Evolutionary conservation across 2,329 filamentous ascomycete genomes (phyloP), one percentile per base, ranked within the genome.

Genomic region (Malbranchea cinnamomea): DNA sequence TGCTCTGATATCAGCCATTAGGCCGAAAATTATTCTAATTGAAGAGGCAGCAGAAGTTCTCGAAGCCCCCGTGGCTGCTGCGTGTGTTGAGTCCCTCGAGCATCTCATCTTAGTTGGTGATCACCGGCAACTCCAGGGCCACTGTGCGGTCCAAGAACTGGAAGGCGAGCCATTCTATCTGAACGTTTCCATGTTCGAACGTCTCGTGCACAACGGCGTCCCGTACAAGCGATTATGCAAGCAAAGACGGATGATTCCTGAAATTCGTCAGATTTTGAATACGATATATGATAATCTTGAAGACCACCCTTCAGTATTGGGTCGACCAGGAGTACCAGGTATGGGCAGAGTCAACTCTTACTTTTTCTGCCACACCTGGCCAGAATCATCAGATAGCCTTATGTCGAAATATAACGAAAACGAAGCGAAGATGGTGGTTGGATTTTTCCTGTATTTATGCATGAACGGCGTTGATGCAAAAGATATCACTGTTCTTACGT

Each of bases 31-130:
- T 3, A 62, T 87, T 9, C 55, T 91, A 21, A 74, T 91, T 28
- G 78, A 89, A 57, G 78, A 89, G 54, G 78, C 79, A 0, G 82
- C 80, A 0, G 80, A 91, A 47, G 78, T 76, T 0, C 65, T 65
- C 3, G 65, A 68, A 41, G 62, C 58, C 4, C 70, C 68, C 1
- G 59, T 78, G 25, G 58, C 66, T 6, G 68, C 62, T 4, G 66
- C 68, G 8, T 75, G 73, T 46, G 48, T 78, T 19, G 63, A 73
- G 13, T 67, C 67, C 3, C 43, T 79, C 2, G 57, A 79, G 40
- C 74, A 79, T 35, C 54, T 78, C 18, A 69, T 78, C 31, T 58
- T 78, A 2, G 71, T 91, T 0, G 82, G 83, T 1, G 82, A 91
- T 44, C 82, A 91, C 41, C 69, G 81, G 49, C 83, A 91, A 45